Evolutionary conservation across 306 rosid species (phyloP).

Genomic region (Pterocarpus santalinus): DNA sequence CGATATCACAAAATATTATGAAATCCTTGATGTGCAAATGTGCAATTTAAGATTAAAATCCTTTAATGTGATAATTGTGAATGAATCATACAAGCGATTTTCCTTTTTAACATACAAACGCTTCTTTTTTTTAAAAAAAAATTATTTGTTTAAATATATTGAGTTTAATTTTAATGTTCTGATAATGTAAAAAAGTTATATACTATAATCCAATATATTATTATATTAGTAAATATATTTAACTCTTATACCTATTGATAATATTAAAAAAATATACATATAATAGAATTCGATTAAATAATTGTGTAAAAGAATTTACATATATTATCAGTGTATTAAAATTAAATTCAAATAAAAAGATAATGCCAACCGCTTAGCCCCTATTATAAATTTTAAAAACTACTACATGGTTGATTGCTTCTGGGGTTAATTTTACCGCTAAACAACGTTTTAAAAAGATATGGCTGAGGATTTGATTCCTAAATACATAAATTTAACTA

Average conservation of each 20-base stretch:
- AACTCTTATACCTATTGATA: too few species aligned
- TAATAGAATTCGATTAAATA: too few species aligned
- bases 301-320: too few species aligned
- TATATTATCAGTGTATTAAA: too few species aligned
- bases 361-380: not conserved
- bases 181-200: too few species aligned
- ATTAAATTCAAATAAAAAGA: not conserved
- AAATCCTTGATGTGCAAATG: not conserved
- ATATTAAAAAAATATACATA: too few species aligned
- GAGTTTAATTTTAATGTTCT: too few species aligned
- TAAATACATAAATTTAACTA: constrained; percentile 28
- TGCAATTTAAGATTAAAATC: not conserved
- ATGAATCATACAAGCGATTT: too few species aligned
- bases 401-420: not conserved
- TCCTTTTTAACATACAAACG: not conserved
- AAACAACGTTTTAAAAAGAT: constrained; percentile 46
- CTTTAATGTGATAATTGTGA: not conserved
- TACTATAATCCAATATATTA: too few species aligned
- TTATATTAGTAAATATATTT: too few species aligned
- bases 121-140: not conserved
- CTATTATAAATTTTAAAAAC: not conserved
- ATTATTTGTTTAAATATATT: too few species aligned
- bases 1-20: not conserved
- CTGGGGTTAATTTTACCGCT: not conserved
- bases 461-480: constrained; percentile 51